A percentile compares a stretch with the other conserved stretches of the same genome.
Evolutionary conservation across 2,329 filamentous ascomycete species (phyloP).

Genomic region (Parastagonospora avenae): DNA sequence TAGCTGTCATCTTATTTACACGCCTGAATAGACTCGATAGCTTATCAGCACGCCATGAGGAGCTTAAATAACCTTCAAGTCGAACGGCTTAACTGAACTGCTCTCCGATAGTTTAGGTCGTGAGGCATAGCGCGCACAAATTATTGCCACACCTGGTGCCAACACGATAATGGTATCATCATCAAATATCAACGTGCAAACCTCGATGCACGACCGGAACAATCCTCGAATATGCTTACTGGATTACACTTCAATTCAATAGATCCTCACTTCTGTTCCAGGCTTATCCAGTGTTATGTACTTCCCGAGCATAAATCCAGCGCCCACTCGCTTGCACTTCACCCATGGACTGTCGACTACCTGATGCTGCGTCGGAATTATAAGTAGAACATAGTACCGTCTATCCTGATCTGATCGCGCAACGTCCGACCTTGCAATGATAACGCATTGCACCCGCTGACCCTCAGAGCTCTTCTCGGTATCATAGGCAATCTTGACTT

Average conservation of each 20-base stretch:
- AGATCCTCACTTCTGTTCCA: constrained; percentile 7
- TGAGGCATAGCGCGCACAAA: too few species aligned
- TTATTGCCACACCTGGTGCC: too few species aligned
- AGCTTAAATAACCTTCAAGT: too few species aligned
- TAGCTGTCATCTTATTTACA: too few species aligned
- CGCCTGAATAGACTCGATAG: too few species aligned
- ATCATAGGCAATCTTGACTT: constrained; percentile 17
- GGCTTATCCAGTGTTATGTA: constrained; percentile 12
- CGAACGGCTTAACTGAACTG: too few species aligned
- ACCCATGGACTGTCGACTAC: neutral
- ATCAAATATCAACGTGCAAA: neutral
- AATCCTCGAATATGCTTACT: neutral
- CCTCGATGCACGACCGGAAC: too few species aligned
- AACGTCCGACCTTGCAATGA: constrained; percentile 11
- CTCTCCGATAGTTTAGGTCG: too few species aligned
- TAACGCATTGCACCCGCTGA: constrained; percentile 13
- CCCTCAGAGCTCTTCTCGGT: constrained; percentile 10
- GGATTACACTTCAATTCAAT: neutral
- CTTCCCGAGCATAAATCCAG: constrained; percentile 21
- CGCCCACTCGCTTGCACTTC: constrained; percentile 17
- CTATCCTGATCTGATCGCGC: constrained; percentile 1
- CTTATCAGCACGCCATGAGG: too few species aligned
- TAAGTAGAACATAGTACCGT: constrained; percentile 17
- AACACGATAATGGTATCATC: neutral
- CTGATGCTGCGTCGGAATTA: constrained; percentile 1